Evolutionary conservation across 345 rosid genomes (phyloP), one percentile per base, ranked within the genome.

Genomic region (Sonneratia caseolaris): DNA sequence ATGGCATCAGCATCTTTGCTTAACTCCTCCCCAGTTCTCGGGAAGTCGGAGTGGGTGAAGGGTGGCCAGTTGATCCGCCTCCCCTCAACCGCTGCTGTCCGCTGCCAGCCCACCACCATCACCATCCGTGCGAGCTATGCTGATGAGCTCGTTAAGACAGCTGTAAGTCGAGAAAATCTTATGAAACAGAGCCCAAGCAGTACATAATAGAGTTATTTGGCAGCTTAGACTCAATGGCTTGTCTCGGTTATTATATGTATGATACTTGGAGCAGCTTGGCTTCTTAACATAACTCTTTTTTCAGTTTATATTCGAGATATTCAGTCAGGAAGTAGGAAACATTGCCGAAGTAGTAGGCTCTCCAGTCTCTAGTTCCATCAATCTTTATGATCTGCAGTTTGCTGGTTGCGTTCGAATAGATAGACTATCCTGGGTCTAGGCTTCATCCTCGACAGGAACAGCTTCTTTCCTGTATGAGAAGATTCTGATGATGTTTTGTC

Each of bases 111-210:
- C 37, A 51, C 82, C 61, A 68, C 85, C 76, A 7, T 79, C 89
- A 73, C 45, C 45, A 73, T 90, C 80, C 92, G 89, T 21, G 95
- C 97, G 21, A 80, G 97, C 75, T 94, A 94, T 69, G 95, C 96
- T 3, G 97, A 94, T 76, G 98, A 94, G 89, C 98, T 94, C 66
- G 84, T 94, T 78, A 88, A 90, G 86, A 94, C 97, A 11, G 98
- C 97, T 77, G 97, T 91, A 87, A 75, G 92, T 76, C 37, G 19
- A 55, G 14, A 19, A 42, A 14, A 59, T n/a, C 21, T 5, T 37
- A 47, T 4, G 37, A 35, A 32, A 32, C 51, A 47, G 2, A 47
- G 9, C 1, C 51, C 51, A 8, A 2, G 15, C 14, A 8, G 51
- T 47, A 13, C 13, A 47, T 47, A 27, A 13, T 47, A 47, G 51